These are phyloP conservation scores for Candida broadrunensis DNA, from an alignment of 805 yeast genomes.

Conservation along the genomic window DNA sequence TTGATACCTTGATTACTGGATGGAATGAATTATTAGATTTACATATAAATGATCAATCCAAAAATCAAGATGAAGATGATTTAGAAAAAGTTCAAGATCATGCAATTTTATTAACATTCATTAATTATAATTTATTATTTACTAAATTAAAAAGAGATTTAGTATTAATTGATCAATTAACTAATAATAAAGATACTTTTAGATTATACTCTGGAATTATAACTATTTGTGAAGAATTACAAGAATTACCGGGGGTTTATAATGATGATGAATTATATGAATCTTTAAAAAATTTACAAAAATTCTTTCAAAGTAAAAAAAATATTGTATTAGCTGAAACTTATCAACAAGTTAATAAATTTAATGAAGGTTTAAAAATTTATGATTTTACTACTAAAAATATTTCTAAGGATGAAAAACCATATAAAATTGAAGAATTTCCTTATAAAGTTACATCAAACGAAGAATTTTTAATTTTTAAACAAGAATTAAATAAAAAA, in stretches of 20 bases:
- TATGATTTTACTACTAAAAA: slow-evolving; percentile 19
- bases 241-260: slow-evolving; percentile 89
- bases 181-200: slow-evolving; percentile 38
- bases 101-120: slow-evolving; percentile 72
- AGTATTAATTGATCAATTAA: slow-evolving; percentile 39
- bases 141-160: slow-evolving; percentile 73
- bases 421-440: slow-evolving; percentile 33
- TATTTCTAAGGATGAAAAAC: slow-evolving; percentile 9
- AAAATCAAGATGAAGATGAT: slow-evolving; percentile 46
- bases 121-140: slow-evolving; percentile 64
- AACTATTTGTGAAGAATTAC: slow-evolving; percentile 53
- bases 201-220: slow-evolving; percentile 52
- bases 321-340: slow-evolving; percentile 43
- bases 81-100: slow-evolving; percentile 63
- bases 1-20: slow-evolving; percentile 53
- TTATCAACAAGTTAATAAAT: slow-evolving; percentile 38
- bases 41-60: slow-evolving; percentile 55
- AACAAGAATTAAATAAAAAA: slow-evolving; percentile 12
- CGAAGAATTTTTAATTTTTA: slow-evolving; percentile 24
- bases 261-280: slow-evolving; percentile 69
- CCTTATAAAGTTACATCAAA: slow-evolving; percentile 42
- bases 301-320: slow-evolving; percentile 46
- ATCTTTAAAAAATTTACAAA: slow-evolving; percentile 49
- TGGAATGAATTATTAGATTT: slow-evolving; percentile 71
- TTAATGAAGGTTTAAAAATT: slow-evolving; percentile 48